Base-by-base conservation (phyloP, 768 basidiomycete genomes). In the Amanita phalloides region DNA sequence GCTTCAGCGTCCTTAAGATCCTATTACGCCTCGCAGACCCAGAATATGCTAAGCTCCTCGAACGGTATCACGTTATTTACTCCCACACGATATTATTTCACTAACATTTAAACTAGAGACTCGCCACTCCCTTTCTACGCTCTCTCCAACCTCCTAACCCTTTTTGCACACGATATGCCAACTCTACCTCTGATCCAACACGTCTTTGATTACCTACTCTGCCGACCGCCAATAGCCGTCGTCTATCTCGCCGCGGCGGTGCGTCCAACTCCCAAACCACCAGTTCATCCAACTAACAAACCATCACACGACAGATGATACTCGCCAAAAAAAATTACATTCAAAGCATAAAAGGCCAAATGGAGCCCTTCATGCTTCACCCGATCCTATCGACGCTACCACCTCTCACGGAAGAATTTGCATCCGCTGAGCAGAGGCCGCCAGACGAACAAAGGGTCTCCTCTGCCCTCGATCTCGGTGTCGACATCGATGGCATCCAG, bases 131-230 rank as follows among this genome's bases (percentile, higher is more conserved):
- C 93, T 0, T 95, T 91, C 61, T 90, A 86, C 62, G 89, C 92
- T 0, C 76, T 97, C 14, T 89, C 91, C 3, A 89, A 92, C 67
- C 78, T 96, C 30, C 71, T 97, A 32, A 95, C 92, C 0, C 76
- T 95, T 28, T 92, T 97, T 68, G 82, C 93, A 9, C 93, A 97
- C 64, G 92, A 96, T 58, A 76, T 92, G 52, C 90, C 93, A 6
- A 88, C 87, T 2, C 75, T 95, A n/a, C 77, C 85, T 4, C 81
- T 93, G 36, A 86, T 92, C 25, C 92, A 95, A 62, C 86, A 92
- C 56, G 79, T 92, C 44, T 97, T 95, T 65, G 93, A 97, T 66
- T 97, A 83, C 61, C 67, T 96, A 8, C 68, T 97, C 10, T 79
- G 81, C 56, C 76, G 92, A 33, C 90, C 90, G 23, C 93, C 93